Conservation (phyloP, 2,329 filamentous ascomycete species). For the Neofusicoccum sp. region DNA sequence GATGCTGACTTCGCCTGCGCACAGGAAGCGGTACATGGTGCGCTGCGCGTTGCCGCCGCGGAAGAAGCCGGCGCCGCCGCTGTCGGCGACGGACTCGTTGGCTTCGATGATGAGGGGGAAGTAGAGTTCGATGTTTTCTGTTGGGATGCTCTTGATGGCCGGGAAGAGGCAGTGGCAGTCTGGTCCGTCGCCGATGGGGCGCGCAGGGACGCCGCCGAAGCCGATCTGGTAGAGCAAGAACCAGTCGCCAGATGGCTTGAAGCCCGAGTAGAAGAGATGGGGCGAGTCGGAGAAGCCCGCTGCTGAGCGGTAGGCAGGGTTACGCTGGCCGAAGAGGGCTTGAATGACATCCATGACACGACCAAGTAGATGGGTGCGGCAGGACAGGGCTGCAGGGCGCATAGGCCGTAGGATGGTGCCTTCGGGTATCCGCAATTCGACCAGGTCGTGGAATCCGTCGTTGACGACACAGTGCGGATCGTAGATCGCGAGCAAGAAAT, state of each 20-base stretch:
- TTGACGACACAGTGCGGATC: constrained; percentile 51
- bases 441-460: constrained; percentile 51
- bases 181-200: constrained; percentile 48
- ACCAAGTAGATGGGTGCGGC: constrained; percentile 49
- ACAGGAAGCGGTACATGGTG: constrained; percentile 48
- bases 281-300: constrained; percentile 53
- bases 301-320: constrained; percentile 47
- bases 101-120: constrained; percentile 50
- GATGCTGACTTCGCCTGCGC: constrained; percentile 47
- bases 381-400: constrained; percentile 48
- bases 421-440: constrained; percentile 47
- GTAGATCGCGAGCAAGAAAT: constrained; percentile 49
- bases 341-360: constrained; percentile 52
- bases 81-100: constrained; percentile 49
- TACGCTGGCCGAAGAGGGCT: constrained; percentile 49
- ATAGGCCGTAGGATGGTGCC: constrained; percentile 48
- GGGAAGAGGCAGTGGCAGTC: constrained; percentile 54
- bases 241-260: constrained; percentile 49
- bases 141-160: constrained; percentile 51
- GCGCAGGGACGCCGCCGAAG: constrained; percentile 50
- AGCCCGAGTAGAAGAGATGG: constrained; percentile 52
- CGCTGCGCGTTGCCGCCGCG: constrained; percentile 51
- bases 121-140: constrained; percentile 49
- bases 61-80: constrained; percentile 48
- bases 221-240: constrained; percentile 53